phyloP scores from a whole-genome alignment of 805 yeast genomes.

The Ogataea naganishii region DNA sequence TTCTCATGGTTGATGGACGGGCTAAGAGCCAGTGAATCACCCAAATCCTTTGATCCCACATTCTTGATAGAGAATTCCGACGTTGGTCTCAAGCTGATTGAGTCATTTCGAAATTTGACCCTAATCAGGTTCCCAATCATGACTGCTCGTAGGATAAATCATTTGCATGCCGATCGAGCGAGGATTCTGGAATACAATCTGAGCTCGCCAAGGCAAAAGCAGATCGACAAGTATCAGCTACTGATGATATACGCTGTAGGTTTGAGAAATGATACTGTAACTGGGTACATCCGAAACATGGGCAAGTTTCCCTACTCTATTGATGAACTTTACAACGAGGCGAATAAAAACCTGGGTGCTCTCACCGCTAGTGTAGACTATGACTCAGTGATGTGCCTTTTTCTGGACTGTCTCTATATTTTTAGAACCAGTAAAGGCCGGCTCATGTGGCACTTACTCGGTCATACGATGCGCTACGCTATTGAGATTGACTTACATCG shows the following conservation, averaged over 20 bases:
- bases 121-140: constrained; percentile 12
- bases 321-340: constrained; percentile 9
- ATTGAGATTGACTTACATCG: constrained; percentile 13
- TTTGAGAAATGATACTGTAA: constrained; percentile 7
- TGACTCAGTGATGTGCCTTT: constrained; percentile 9
- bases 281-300: constrained; percentile 3
- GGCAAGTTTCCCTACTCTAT: constrained; percentile 4
- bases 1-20: constrained; percentile 1
- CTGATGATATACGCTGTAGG: constrained; percentile 14
- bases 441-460: constrained; percentile 13
- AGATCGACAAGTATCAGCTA: constrained; percentile 6
- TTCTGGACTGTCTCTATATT: constrained; percentile 9
- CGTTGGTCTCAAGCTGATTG: constrained; percentile 6
- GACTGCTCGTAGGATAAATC: constrained; percentile 1
- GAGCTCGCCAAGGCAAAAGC: constrained; percentile 4
- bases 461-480: constrained; percentile 12
- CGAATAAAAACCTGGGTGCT: constrained; percentile 6
- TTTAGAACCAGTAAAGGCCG: constrained; percentile 12
- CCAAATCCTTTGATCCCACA: constrained; percentile 3
- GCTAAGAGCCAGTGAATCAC: not conserved
- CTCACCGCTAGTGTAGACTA: constrained; percentile 8
- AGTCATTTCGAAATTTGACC: constrained; percentile 8
- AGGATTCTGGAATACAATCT: constrained; percentile 2
- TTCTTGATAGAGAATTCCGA: constrained; percentile 7
- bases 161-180: constrained; percentile 9